Percentiles rank a stretch among this genome's conserved stretches.
Conservation (phyloP, 2,329 filamentous ascomycete genomes). For the Colletotrichum magnum region DNA sequence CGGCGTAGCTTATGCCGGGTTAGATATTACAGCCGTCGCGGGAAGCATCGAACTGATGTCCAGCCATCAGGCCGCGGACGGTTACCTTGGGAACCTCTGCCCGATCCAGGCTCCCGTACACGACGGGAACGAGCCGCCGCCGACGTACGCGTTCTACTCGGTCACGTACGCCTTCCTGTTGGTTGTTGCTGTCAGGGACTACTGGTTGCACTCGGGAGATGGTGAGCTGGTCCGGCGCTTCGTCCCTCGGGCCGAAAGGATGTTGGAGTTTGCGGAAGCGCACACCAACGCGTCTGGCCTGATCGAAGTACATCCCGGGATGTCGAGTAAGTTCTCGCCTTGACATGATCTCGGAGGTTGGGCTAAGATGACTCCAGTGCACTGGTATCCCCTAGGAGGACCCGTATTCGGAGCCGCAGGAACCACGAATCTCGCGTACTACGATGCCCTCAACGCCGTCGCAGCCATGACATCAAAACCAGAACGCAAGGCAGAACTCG, state of each 20-base stretch:
- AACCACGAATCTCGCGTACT: conserved; percentile 27
- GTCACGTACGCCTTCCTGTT: conserved; percentile 32
- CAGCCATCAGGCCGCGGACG: conserved; percentile 31
- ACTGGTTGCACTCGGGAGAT: conserved; percentile 35
- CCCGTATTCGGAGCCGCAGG: conserved; percentile 23
- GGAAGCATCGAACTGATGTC: conserved; percentile 34
- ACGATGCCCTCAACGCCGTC: conserved; percentile 25
- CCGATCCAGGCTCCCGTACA: conserved; percentile 30
- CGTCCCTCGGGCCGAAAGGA: conserved; percentile 13
- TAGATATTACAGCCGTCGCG: conserved; percentile 15
- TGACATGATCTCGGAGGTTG: no score
- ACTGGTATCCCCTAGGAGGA: conserved; percentile 29
- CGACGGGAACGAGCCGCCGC: conserved; percentile 14
- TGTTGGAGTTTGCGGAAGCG: conserved; percentile 17
- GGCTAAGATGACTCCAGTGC: conserved; percentile 20
- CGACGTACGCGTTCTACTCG: conserved; percentile 35
- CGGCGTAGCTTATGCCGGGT: conserved; percentile 24
- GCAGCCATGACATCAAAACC: neutral
- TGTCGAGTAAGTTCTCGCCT: conserved; percentile 26
- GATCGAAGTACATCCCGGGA: conserved; percentile 19
- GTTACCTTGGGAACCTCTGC: conserved; percentile 35
- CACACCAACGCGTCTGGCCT: conserved; percentile 21
- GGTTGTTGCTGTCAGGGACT: conserved; percentile 30
- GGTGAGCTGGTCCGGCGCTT: neutral
- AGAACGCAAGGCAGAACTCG: neutral